These are phyloP conservation scores for Brassica hybrid DNA, from an alignment of 441 rosid species.

Conservation along the genomic window DNA sequence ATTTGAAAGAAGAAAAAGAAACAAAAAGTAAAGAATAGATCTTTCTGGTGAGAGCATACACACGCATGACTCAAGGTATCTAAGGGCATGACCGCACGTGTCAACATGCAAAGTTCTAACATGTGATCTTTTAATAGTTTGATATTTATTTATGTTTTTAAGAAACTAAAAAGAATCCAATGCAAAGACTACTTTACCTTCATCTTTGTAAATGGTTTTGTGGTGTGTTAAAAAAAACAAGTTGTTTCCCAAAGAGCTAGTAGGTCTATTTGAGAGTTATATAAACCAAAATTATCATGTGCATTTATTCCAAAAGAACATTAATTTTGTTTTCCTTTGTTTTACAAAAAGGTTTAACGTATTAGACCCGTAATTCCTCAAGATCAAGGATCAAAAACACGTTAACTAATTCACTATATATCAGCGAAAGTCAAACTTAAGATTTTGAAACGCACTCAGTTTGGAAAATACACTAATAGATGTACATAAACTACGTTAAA, in stretches of 20 bases:
- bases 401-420: not conserved
- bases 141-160: not conserved
- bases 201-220: conserved; percentile 9
- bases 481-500: no score
- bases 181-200: conserved; percentile 36
- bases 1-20: conserved; percentile 3
- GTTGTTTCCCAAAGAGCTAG: conserved; percentile 10
- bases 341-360: not conserved
- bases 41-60: conserved; percentile 34
- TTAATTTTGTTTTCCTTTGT: conserved; percentile 5
- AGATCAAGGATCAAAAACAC: not conserved
- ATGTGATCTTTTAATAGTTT: conserved; percentile 31
- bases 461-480: not conserved
- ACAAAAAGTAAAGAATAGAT: conserved; percentile 34
- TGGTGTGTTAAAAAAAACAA: not conserved
- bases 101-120: conserved; percentile 41
- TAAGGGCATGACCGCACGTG: conserved; percentile 44
- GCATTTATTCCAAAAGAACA: not conserved
- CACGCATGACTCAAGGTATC: conserved; percentile 42
- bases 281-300: not conserved
- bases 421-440: not conserved
- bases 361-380: not conserved
- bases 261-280: conserved; percentile 16
- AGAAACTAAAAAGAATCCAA: conserved; percentile 36
- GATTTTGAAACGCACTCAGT: not conserved